Percentiles rank a stretch among this genome's conserved stretches.
phyloP scores from a whole-genome alignment of 148 eudicot genomes.

The Dianthus caryophyllus region DNA sequence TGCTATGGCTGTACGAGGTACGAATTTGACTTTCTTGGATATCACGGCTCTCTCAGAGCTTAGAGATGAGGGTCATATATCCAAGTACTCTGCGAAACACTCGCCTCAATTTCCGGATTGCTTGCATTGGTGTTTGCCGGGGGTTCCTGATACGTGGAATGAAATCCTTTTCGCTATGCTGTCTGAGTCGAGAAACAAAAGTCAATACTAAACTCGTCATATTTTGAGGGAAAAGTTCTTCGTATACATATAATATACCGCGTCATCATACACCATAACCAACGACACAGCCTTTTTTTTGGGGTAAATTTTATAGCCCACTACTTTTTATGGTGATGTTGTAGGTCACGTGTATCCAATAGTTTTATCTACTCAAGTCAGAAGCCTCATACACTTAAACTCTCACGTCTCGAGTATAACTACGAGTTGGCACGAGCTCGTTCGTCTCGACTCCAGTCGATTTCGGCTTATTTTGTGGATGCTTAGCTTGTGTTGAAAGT shows the following conservation, averaged over 20 bases:
- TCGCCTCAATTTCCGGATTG: slow-evolving; percentile 53
- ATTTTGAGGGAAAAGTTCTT: neutral
- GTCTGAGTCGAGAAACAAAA: slow-evolving; percentile 19
- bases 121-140: slow-evolving; percentile 80
- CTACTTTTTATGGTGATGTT: no score
- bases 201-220: neutral
- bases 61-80: slow-evolving; percentile 71
- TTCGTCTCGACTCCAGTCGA: neutral
- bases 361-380: neutral
- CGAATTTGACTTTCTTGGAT: slow-evolving; percentile 50
- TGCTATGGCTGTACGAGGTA: slow-evolving; percentile 51
- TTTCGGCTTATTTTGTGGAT: neutral
- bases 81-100: slow-evolving; percentile 47
- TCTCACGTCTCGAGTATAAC: neutral
- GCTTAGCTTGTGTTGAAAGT: neutral
- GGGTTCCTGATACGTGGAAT: slow-evolving; percentile 75
- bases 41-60: slow-evolving; percentile 61
- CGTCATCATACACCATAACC: no score
- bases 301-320: no score
- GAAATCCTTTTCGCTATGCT: slow-evolving; percentile 57
- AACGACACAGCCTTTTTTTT: no score
- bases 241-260: no score
- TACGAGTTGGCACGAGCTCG: neutral
- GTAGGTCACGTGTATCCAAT: no score
- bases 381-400: neutral